Evolutionary conservation across 306 rosid species (phyloP).

Genomic region (Heteromeles arbutifolia): DNA sequence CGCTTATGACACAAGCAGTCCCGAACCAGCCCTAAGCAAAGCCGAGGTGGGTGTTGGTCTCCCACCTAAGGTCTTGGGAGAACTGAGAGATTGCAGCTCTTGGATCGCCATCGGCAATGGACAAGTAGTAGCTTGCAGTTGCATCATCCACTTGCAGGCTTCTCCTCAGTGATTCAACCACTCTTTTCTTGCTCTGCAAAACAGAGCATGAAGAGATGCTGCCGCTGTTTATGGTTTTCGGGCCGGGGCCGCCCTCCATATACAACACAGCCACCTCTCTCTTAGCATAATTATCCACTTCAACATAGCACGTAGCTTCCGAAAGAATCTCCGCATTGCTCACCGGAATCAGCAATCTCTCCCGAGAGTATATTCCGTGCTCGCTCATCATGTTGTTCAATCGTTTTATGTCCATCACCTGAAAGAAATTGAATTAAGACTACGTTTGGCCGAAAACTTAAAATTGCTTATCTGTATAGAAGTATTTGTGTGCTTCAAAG

Average conservation of each 20-base stretch:
- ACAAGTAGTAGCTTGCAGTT: constrained; percentile 76
- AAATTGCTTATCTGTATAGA: too few species aligned
- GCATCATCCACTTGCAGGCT: constrained; percentile 89
- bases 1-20: too few species aligned
- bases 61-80: constrained; percentile 79
- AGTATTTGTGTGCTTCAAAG: too few species aligned
- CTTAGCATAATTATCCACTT: constrained; percentile 67
- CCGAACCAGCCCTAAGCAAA: constrained; percentile 12
- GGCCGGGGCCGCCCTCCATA: constrained; percentile 49
- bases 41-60: constrained; percentile 48
- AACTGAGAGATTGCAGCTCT: constrained; percentile 79
- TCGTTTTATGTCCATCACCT: constrained; percentile 85
- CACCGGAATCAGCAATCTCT: constrained; percentile 77
- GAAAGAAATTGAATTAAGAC: neutral
- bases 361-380: constrained; percentile 91
- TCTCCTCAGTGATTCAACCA: constrained; percentile 67
- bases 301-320: constrained; percentile 62
- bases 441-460: too few species aligned
- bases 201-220: neutral
- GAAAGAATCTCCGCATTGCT: constrained; percentile 53
- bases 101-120: constrained; percentile 80
- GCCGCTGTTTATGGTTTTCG: neutral
- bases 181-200: constrained; percentile 42
- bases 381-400: constrained; percentile 96
- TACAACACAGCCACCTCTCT: constrained; percentile 92